Percentiles rank a stretch among this genome's conserved stretches.
Conservation (phyloP, 768 basidiomycete genomes). For the Asterophora lycoperdoides region DNA sequence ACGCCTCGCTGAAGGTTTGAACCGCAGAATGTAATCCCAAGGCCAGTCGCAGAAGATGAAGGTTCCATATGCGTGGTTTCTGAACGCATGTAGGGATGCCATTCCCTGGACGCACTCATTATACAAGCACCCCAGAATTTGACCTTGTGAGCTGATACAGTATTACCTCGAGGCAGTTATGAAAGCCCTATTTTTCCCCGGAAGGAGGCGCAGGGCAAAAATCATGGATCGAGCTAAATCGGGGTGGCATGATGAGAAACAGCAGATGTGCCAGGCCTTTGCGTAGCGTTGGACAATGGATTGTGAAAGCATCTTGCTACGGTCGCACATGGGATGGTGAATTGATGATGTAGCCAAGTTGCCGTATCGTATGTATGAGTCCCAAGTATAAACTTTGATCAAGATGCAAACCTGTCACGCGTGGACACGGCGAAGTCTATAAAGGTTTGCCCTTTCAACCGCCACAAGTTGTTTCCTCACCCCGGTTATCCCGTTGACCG, state of each 20-base stretch:
- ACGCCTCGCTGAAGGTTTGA: too few relatives aligned
- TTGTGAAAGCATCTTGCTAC: constrained; percentile 17
- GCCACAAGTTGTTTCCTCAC: constrained; percentile 23
- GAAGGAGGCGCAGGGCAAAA: constrained; percentile 28
- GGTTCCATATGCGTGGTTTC: too few relatives aligned
- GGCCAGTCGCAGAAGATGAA: not conserved
- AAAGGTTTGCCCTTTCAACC: constrained; percentile 25
- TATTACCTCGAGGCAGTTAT: constrained; percentile 26
- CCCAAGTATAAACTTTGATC: too few relatives aligned
- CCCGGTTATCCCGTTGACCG: constrained; percentile 9
- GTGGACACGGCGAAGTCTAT: constrained; percentile 26
- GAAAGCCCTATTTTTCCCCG: constrained; percentile 23
- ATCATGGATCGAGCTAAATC: constrained; percentile 22
- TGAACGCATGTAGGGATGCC: constrained; percentile 27
- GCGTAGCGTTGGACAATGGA: constrained; percentile 11
- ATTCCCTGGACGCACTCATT: constrained; percentile 15
- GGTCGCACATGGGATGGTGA: constrained; percentile 15
- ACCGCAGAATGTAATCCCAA: too few relatives aligned
- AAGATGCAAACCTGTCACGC: constrained; percentile 31
- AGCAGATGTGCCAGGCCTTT: constrained; percentile 4
- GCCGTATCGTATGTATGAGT: too few relatives aligned
- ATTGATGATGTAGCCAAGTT: too few relatives aligned
- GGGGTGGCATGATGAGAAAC: constrained; percentile 12
- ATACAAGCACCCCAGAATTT: constrained; percentile 34
- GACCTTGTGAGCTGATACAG: constrained; percentile 16